Conservation (phyloP, 2,329 filamentous ascomycete genomes). For the Talaromyces sp. region DNA sequence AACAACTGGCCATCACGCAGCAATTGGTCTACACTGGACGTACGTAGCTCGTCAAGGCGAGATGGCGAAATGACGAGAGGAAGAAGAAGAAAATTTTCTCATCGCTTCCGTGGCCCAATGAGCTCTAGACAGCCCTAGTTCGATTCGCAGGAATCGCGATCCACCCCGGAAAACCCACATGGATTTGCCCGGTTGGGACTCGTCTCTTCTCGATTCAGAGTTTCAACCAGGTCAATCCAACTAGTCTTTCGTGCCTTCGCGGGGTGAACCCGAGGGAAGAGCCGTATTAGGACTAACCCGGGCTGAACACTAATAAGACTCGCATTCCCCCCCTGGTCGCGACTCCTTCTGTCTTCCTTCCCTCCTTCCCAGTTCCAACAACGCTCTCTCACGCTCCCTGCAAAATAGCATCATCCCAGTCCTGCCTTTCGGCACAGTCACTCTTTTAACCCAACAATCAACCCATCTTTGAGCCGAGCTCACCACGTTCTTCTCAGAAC, state of each 20-base stretch:
- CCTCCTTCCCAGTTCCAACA: neutral
- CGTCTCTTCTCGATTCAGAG: neutral
- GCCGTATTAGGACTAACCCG: neutral
- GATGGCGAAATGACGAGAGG: neutral
- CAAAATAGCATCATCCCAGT: neutral
- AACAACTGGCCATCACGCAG: conserved; percentile 2
- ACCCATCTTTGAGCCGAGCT: conserved; percentile 14
- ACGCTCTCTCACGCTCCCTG: conserved; percentile 11
- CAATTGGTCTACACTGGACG: neutral
- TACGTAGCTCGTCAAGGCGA: too few species aligned
- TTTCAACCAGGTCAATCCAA: too few species aligned
- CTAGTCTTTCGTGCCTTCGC: conserved; percentile 5
- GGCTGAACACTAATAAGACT: conserved; percentile 11
- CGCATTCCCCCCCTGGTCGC: conserved; percentile 7
- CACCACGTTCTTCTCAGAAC: conserved; percentile 10
- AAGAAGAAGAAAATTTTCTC: neutral
- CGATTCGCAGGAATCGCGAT: neutral
- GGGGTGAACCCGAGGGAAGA: conserved; percentile 7
- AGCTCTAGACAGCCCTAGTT: neutral
- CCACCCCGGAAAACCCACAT: conserved; percentile 6
- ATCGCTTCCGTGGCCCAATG: conserved; percentile 11
- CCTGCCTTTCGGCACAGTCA: conserved; percentile 13
- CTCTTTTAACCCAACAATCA: conserved; percentile 12
- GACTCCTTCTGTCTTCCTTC: conserved; percentile 4
- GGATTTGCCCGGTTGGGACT: neutral